Conservation (phyloP, 2,329 filamentous ascomycete species). For the Truncatella angustata region DNA sequence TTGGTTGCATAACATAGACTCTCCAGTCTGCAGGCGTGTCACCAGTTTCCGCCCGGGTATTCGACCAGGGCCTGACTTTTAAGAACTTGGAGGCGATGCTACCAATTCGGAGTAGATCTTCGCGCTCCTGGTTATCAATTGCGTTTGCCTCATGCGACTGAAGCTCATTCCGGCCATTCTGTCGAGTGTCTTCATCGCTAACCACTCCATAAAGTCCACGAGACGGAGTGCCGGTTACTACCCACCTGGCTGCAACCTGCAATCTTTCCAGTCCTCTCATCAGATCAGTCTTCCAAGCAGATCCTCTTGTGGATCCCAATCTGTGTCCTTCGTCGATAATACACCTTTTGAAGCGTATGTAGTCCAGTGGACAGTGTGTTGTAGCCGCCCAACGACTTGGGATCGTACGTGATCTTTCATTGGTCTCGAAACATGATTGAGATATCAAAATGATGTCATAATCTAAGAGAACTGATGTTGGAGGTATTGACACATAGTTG, state of each 20-base stretch:
- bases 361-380: constrained; percentile 58
- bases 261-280: constrained; percentile 51
- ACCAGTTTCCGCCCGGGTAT: constrained; percentile 50
- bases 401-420: constrained; percentile 46
- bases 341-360: constrained; percentile 80
- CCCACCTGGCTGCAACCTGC: constrained; percentile 75
- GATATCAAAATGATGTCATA: constrained; percentile 81
- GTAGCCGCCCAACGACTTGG: constrained; percentile 26
- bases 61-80: constrained; percentile 76
- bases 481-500: constrained; percentile 52
- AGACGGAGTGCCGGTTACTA: constrained; percentile 87
- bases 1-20: constrained; percentile 64
- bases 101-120: constrained; percentile 66
- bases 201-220: constrained; percentile 78
- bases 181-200: constrained; percentile 12
- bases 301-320: constrained; percentile 67
- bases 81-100: constrained; percentile 69
- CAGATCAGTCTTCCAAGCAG: constrained; percentile 53
- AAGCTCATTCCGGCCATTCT: not conserved
- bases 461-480: constrained; percentile 53
- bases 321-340: constrained; percentile 92
- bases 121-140: constrained; percentile 43
- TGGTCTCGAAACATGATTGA: constrained; percentile 66
- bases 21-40: constrained; percentile 67
- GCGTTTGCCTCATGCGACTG: constrained; percentile 8